Evolutionary conservation across 208 protist species (phyloP).

Genomic region (Crithidia brevicula): DNA sequence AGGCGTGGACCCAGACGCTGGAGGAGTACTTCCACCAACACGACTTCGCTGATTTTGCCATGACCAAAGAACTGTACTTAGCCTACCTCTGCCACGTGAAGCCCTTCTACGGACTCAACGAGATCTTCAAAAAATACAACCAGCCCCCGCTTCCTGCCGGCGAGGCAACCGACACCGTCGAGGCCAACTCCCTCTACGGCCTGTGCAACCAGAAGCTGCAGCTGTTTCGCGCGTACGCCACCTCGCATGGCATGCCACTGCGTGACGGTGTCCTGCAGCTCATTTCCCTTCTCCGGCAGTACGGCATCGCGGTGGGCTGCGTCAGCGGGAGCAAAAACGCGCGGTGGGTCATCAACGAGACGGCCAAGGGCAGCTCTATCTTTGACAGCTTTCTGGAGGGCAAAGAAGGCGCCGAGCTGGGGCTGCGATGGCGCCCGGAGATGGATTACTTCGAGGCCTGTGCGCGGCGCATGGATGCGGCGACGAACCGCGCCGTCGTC

Average conservation of each 20-base stretch:
- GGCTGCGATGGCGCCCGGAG: slow-evolving; percentile 78
- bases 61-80: slow-evolving; percentile 84
- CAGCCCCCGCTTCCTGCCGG: slow-evolving; percentile 49
- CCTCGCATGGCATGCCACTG: slow-evolving; percentile 48
- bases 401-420: slow-evolving; percentile 58
- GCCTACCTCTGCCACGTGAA: slow-evolving; percentile 82
- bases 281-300: slow-evolving; percentile 69
- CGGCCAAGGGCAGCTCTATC: slow-evolving; percentile 53
- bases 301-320: slow-evolving; percentile 82
- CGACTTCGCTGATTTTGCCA: slow-evolving; percentile 42
- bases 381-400: slow-evolving; percentile 83
- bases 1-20: slow-evolving; percentile 85
- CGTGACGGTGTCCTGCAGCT: slow-evolving; percentile 67
- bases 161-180: slow-evolving; percentile 42
- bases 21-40: slow-evolving; percentile 67
- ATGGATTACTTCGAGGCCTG: slow-evolving; percentile 88
- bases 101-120: slow-evolving; percentile 62
- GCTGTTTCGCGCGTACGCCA: slow-evolving; percentile 64
- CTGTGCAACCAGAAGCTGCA: slow-evolving; percentile 74
- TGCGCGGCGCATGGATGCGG: slow-evolving; percentile 66
- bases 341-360: slow-evolving; percentile 70
- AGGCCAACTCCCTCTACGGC: slow-evolving; percentile 62
- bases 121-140: slow-evolving; percentile 73
- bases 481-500: slow-evolving; percentile 66
- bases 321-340: slow-evolving; percentile 88